These are phyloP conservation scores for Pseudogymnoascus sp. DNA, from an alignment of 2,329 filamentous ascomycete genomes.

Conservation along the genomic window DNA sequence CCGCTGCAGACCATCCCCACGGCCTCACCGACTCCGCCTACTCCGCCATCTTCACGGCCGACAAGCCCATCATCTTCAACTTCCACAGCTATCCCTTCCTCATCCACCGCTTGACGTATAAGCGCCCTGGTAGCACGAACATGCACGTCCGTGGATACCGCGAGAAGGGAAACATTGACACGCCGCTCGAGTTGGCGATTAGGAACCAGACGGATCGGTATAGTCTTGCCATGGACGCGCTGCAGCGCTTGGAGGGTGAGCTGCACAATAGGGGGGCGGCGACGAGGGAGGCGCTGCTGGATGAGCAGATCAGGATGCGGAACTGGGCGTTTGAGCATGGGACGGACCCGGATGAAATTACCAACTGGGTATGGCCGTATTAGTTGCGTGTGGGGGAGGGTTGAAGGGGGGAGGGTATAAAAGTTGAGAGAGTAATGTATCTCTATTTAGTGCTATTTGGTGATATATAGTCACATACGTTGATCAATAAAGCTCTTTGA, in stretches of 20 bases:
- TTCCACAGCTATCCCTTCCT: slow-evolving; percentile 82
- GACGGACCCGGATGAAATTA: slow-evolving; percentile 49
- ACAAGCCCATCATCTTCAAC: slow-evolving; percentile 73
- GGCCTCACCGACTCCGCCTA: slow-evolving; percentile 63
- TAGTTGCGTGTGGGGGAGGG: background rate
- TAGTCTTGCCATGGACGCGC: slow-evolving; percentile 69
- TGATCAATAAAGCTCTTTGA: background rate
- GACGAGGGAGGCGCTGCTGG: slow-evolving; percentile 58
- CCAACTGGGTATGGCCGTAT: slow-evolving; percentile 28
- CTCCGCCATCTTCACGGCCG: slow-evolving; percentile 61
- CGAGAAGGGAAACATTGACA: slow-evolving; percentile 82
- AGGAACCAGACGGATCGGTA: slow-evolving; percentile 72
- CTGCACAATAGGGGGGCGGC: slow-evolving; percentile 58
- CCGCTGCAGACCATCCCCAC: slow-evolving; percentile 64
- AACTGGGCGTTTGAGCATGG: slow-evolving; percentile 64
- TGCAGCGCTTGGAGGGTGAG: slow-evolving; percentile 54
- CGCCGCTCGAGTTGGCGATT: slow-evolving; percentile 71
- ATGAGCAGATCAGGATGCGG: slow-evolving; percentile 57
- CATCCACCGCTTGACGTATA: slow-evolving; percentile 70
- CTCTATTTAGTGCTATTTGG: background rate
- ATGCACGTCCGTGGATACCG: slow-evolving; percentile 72
- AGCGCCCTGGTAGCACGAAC: slow-evolving; percentile 61
- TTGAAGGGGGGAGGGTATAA: background rate
- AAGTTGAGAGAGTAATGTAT: background rate
- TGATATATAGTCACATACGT: background rate